Percentiles rank a stretch among this genome's conserved stretches.
These are phyloP conservation scores for Epithemia pelagica DNA, from an alignment of 108 stramenopile genomes.

Conservation along the genomic window DNA sequence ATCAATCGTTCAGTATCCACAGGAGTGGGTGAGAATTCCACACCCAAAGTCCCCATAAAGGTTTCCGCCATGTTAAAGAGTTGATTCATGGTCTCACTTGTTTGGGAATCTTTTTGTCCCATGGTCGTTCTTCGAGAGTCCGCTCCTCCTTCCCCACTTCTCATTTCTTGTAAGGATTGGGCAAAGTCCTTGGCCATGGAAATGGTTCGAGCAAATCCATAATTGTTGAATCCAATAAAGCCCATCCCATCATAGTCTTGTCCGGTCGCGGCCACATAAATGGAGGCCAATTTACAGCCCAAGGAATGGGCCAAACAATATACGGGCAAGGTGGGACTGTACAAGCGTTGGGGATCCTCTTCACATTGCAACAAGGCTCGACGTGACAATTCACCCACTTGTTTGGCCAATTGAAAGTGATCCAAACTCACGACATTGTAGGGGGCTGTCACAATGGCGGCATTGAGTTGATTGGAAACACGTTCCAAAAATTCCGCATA, in stretches of 20 bases:
- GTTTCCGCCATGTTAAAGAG: conserved; percentile 64
- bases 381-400: conserved; percentile 48
- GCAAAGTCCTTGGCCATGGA: conserved; percentile 61
- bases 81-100: conserved; percentile 32
- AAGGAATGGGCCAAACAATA: conserved; percentile 62
- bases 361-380: conserved; percentile 50
- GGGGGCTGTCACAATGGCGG: conserved; percentile 64
- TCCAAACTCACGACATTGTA: conserved; percentile 59
- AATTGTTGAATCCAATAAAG: conserved; percentile 71
- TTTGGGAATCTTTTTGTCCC: conserved; percentile 1
- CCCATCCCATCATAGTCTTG: conserved; percentile 62
- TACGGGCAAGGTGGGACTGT: conserved; percentile 38
- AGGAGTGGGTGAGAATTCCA: conserved; percentile 66
- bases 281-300: conserved; percentile 63
- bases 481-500: conserved; percentile 53
- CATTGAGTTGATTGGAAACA: conserved; percentile 49
- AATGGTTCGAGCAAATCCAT: conserved; percentile 64
- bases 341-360: conserved; percentile 37
- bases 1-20: conserved; percentile 57
- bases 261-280: conserved; percentile 61
- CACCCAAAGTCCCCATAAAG: conserved; percentile 55
- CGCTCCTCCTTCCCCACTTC: conserved; percentile 12
- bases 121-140: not conserved
- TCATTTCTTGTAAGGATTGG: conserved; percentile 36
- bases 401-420: conserved; percentile 66